phyloP scores from a whole-genome alignment of 352 stramenopile genomes.

The Phytophthora tubulina region DNA sequence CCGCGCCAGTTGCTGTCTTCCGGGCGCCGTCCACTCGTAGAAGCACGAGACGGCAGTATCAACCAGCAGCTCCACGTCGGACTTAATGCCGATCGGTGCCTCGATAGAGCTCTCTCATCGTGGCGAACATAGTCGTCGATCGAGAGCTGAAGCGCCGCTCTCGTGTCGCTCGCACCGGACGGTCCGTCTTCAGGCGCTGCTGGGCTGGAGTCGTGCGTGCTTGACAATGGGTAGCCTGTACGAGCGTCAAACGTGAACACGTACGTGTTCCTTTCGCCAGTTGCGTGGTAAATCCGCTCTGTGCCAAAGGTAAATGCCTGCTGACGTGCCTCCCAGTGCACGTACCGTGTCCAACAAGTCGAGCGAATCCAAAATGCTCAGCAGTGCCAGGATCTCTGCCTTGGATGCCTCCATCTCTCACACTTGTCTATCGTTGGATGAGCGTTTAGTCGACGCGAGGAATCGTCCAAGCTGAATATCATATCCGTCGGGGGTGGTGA shows the following conservation, averaged over 20 bases:
- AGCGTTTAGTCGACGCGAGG: conserved; percentile 11
- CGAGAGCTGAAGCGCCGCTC: conserved; percentile 28
- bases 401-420: conserved; percentile 13
- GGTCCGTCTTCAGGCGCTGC: background rate
- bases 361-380: conserved; percentile 57
- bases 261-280: conserved; percentile 56
- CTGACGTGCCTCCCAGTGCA: conserved; percentile 25
- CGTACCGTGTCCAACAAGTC: conserved; percentile 59
- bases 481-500: conserved; percentile 46
- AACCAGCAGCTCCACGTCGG: conserved; percentile 63
- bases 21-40: conserved; percentile 49
- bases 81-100: conserved; percentile 55
- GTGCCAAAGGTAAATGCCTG: background rate
- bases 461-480: conserved; percentile 55
- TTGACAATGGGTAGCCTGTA: conserved; percentile 42
- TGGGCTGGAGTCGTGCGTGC: conserved; percentile 43
- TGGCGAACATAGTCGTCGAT: conserved; percentile 58
- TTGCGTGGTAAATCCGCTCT: conserved; percentile 26
- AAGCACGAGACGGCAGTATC: conserved; percentile 58
- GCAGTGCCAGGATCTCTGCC: conserved; percentile 46
- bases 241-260: conserved; percentile 55
- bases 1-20: conserved; percentile 42
- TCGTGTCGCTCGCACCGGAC: background rate
- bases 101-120: conserved; percentile 35
- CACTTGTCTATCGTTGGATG: conserved; percentile 3